These are phyloP conservation scores for Fomitiporia mediterranea DNA, from an alignment of 1,284 basidiomycete species.

Conservation along the genomic window DNA sequence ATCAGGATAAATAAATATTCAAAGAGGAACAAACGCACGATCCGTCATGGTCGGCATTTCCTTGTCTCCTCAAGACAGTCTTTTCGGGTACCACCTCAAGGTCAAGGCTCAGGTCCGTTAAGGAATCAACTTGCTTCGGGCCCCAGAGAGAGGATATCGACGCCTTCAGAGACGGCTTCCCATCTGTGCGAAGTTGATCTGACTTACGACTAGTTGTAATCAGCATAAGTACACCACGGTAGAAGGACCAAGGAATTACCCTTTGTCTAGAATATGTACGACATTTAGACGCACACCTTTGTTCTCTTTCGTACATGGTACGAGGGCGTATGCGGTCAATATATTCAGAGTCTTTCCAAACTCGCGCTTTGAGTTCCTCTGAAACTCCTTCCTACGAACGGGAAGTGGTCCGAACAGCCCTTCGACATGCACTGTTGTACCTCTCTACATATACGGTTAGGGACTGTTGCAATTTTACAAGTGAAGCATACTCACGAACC, in stretches of 20 bases:
- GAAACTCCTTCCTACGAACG: conserved; percentile 89
- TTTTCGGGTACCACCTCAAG: conserved; percentile 68
- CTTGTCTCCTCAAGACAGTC: conserved; percentile 35
- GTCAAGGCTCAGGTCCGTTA: conserved; percentile 69
- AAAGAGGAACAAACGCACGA: conserved; percentile 24
- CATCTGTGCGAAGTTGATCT: conserved; percentile 72
- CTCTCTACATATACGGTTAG: conserved; percentile 48
- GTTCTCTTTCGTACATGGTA: conserved; percentile 58
- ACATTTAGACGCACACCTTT: conserved; percentile 72
- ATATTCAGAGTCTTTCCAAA: conserved; percentile 82
- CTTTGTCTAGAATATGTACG: conserved; percentile 66
- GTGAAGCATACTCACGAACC: conserved; percentile 39
- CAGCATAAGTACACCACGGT: background rate
- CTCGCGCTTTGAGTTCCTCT: conserved; percentile 87
- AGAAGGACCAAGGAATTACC: conserved; percentile 44
- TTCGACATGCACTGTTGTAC: conserved; percentile 78
- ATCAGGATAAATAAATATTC: background rate
- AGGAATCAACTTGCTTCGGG: conserved; percentile 68
- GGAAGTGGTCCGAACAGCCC: conserved; percentile 82
- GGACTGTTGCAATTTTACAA: background rate
- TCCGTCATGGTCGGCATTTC: conserved; percentile 23
- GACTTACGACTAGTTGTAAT: conserved; percentile 36
- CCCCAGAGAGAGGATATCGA: conserved; percentile 85
- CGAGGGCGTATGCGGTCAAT: conserved; percentile 87
- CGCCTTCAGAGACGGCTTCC: conserved; percentile 53